Base-by-base conservation (phyloP, 1,284 basidiomycete genomes). In the Neolentinus lepideus region DNA sequence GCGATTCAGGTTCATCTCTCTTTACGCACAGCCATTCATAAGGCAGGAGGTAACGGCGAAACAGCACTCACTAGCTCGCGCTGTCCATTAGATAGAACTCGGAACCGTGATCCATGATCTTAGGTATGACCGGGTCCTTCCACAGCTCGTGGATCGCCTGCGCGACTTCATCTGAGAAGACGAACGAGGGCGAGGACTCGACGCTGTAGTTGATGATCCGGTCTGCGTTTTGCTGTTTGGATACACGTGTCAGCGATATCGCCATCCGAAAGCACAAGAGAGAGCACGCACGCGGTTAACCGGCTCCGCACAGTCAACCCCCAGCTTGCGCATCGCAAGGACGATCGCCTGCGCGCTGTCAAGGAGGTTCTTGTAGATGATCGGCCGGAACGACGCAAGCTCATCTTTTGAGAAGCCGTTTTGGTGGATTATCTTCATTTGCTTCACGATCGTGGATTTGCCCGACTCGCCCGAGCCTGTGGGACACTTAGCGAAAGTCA, bases 351-450 rank as follows among this genome's bases (percentile, higher is more conserved):
- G 92, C 0, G 93, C 94, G 1, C 88, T 93, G 67, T 96, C 94
- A 61, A 95, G 75, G 3, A 94, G 83, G 67, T 89, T 89, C 77
- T 90, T 71, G 80, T 94, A 92, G 51, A 98, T 86, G 19, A 89
- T 87, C 1, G 87, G 81, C 36, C 90, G 80, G 72, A 85, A 97
- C 1, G 84, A 77, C 59, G 89, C 74, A 35, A 95, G 81, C 70
- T 98, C 95, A 1, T 92, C 82, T 22, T 73, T 71, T 0, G 85
- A 84, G 73, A 94, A 98, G 4, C 96, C 96, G 63, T 90, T 88
- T 71, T 98, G 93, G 71, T 98, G 93, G 58, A 98, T 97, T 61
- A 98, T 98, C 79, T 97, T 98, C 95, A 98, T 98, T 73, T 98
- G 96, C 72, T 98, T 98, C 51, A 98, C 94, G 61, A 98, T 94